phyloP scores from a whole-genome alignment of 495 filamentous ascomycete genomes.

The Neurospora sp. region DNA sequence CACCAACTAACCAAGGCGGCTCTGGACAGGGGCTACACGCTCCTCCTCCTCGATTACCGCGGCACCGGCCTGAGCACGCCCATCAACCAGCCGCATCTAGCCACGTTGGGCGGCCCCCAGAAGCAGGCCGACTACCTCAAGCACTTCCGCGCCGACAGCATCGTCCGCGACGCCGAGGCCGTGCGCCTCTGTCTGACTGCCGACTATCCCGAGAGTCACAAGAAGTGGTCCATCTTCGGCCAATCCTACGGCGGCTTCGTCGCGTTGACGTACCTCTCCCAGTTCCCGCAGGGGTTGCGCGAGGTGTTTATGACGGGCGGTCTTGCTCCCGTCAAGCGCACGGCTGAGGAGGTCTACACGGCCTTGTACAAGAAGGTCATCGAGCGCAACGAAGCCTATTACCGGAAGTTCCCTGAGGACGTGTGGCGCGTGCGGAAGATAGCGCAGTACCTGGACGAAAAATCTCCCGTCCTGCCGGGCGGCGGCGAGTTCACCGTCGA shows the following conservation, averaged over 20 bases:
- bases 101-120: constrained; percentile 48
- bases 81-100: constrained; percentile 59
- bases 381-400: constrained; percentile 61
- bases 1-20: constrained; percentile 54
- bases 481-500: constrained; percentile 60
- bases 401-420: constrained; percentile 78
- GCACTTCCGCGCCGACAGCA: constrained; percentile 79
- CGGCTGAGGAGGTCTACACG: constrained; percentile 66
- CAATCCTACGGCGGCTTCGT: constrained; percentile 93
- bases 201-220: constrained; percentile 57
- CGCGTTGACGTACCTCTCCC: constrained; percentile 67
- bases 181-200: constrained; percentile 62
- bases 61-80: constrained; percentile 80
- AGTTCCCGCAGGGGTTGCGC: constrained; percentile 61
- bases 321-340: constrained; percentile 60
- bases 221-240: constrained; percentile 75
- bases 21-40: constrained; percentile 72
- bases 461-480: constrained; percentile 44
- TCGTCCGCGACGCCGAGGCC: constrained; percentile 82
- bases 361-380: constrained; percentile 55
- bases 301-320: constrained; percentile 82
- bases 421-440: constrained; percentile 58
- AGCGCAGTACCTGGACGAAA: constrained; percentile 47
- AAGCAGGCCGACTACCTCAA: constrained; percentile 73
- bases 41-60: constrained; percentile 79